Base-by-base conservation (phyloP, 345 rosid genomes). In the Acer yangbiense region DNA sequence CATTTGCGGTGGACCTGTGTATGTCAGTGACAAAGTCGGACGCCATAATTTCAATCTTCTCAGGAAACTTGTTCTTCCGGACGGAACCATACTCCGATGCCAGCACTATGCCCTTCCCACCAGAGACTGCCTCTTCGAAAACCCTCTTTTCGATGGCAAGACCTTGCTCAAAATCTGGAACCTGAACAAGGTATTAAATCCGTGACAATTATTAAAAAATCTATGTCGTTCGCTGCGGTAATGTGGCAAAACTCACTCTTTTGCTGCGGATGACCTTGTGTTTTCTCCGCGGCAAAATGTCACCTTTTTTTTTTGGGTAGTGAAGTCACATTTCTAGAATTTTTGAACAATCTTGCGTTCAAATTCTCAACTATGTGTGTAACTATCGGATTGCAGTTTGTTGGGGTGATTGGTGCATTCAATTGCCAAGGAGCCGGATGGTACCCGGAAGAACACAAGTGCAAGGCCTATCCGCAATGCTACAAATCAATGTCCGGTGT, bases 351-450 rank as follows among this genome's bases (percentile, higher is more conserved):
- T 43, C 46, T 43, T 7, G 9, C 9, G 8, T 9, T 43, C 46
- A 43, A 43, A 43, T 43, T 43, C 46, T 11, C 23, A 58, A 58
- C 1, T 12, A 3, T 52, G 21, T 52, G 3, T 35, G 39, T 35
- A 35, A 35, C 39, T 71, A 43, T 4, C 29, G 62, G 32, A 48
- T 27, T 52, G 63, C 44, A 27, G 76, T 73, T 73, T 44, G 57
- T 10, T 10, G 78, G 83, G 18, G 82, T 85, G n/a, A 8, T 85
- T 1, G 83, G 83, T 0, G 70, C 68, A 7, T 85, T 74, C 69
- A 77, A 80, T 54, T 80, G 87, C 72, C 85, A 77, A 77, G 85
- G 83, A 52, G 83, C 79, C 7, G 77, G 78, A 1, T 85, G 85
- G 87, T 66, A 60, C 68, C 74, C 65, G 6, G 44, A 60, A 55